phyloP scores from a whole-genome alignment of 73 alveolate species.

The Paramecium pentaurelia region DNA sequence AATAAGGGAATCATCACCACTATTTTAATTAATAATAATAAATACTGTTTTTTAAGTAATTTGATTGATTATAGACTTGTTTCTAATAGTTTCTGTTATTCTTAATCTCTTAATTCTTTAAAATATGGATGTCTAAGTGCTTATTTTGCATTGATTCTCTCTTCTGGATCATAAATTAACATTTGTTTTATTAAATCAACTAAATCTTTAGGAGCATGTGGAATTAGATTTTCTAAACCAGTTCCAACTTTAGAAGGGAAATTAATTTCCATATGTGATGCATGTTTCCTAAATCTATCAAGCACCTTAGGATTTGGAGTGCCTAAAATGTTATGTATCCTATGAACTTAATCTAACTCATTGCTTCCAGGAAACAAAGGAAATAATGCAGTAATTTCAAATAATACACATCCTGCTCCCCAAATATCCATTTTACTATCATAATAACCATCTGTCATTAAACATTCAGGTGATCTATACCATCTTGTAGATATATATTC shows the following conservation, averaged over 20 bases:
- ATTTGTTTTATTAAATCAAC: conserved; percentile 68
- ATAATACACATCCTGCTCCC: conserved; percentile 96
- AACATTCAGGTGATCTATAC: conserved; percentile 86
- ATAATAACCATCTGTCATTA: conserved; percentile 93
- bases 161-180: conserved; percentile 88
- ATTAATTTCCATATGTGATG: conserved; percentile 75
- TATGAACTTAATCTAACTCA: conserved; percentile 86
- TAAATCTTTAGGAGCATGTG: conserved; percentile 72
- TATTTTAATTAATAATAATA: not conserved
- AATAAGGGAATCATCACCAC: not conserved
- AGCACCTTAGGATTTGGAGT: conserved; percentile 76
- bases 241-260: conserved; percentile 73
- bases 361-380: conserved; percentile 90
- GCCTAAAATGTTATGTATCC: conserved; percentile 82
- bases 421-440: conserved; percentile 94
- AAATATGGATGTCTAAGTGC: conserved; percentile 87
- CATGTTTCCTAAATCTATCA: conserved; percentile 73
- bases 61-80: conserved; percentile 29
- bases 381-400: conserved; percentile 90
- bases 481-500: conserved; percentile 89
- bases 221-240: conserved; percentile 70
- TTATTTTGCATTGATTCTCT: conserved; percentile 86
- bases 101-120: conserved; percentile 68
- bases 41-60: not conserved
- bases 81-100: not conserved